Evolutionary conservation across 805 yeast species (phyloP), one percentile per base, ranked within the genome.

Genomic region (Teunomyces tritomae): DNA sequence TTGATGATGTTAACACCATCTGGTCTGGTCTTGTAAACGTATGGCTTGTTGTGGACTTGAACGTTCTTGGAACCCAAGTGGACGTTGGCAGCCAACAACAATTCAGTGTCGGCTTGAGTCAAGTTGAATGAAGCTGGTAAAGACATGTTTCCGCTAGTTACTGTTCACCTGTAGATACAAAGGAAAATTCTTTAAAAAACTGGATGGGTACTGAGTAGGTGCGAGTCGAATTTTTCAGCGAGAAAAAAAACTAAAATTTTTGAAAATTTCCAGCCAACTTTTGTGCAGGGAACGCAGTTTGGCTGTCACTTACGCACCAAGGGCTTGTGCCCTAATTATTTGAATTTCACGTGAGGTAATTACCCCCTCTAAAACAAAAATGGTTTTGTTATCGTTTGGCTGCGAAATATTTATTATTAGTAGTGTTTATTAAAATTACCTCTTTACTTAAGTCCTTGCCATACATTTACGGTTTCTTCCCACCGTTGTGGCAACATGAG

Each of bases 1-100:
- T 94, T 89, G 79, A 94, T 91, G 65, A 94, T 82, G 85, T 90
- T 90, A 69, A 94, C 97, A 86, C 99, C 99, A 76, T 94, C 99
- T 79, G 96, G 94, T 83, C 98, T 91, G 78, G 96, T 86, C 82
- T 89, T 88, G 92, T 80, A 88, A 68, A 92, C 96, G 84, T 89
- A 89, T 77, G 94, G 86, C 76, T 87, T 87, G 85, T 89, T 90
- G 89, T 90, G 97, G 71, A 89, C 92, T 83, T 91, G 97, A 77
- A 92, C 96, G 89, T 94, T 94, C 89, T 94, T 94, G 76, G 98
- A 85, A 79, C 99, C 99, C 77, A 94, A 87, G 84, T 94, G 99
- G 71, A 85, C 89, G 89, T 92, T 92, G 77, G 99, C 99, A 77
- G 99, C 98, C 82, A 94, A 86, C 79, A 94, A 84, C 76, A 92